A percentile compares a stretch with the other conserved stretches of the same genome.
Evolutionary conservation across 805 yeast genomes (phyloP).

Genomic region (Saturnispora hagleri): DNA sequence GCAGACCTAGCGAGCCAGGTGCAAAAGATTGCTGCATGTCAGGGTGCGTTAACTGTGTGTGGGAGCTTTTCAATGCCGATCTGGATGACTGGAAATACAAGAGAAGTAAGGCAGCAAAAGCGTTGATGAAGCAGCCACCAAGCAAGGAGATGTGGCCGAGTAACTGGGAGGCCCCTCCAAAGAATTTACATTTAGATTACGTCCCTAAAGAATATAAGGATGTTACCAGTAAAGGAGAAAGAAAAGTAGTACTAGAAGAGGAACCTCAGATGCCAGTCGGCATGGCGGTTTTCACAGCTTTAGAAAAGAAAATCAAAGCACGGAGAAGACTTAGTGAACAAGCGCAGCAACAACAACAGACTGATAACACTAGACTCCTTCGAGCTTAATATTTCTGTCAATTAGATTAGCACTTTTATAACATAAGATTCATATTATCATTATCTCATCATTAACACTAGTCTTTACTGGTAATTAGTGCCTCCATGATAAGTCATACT

Average conservation of each 20-base stretch:
- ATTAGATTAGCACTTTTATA: background rate
- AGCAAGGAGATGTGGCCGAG: conserved; percentile 49
- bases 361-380: background rate
- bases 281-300: conserved; percentile 73
- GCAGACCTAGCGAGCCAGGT: conserved; percentile 82
- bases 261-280: conserved; percentile 58
- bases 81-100: conserved; percentile 66
- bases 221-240: background rate
- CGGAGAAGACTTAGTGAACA: background rate
- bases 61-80: conserved; percentile 90
- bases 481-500: background rate
- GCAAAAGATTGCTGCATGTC: conserved; percentile 81
- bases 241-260: conserved; percentile 21
- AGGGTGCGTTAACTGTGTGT: conserved; percentile 94
- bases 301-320: conserved; percentile 56
- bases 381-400: background rate
- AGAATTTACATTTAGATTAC: conserved; percentile 31
- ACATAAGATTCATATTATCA: background rate
- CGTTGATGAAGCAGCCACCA: conserved; percentile 22
- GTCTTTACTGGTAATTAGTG: background rate
- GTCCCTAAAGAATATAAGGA: conserved; percentile 32
- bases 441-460: background rate
- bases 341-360: background rate
- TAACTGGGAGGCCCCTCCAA: conserved; percentile 51
- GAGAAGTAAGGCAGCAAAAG: conserved; percentile 48